Percentiles rank a stretch among this genome's conserved stretches.
phyloP scores from a whole-genome alignment of 768 basidiomycete genomes.

The Pleurotus tuber-regium region DNA sequence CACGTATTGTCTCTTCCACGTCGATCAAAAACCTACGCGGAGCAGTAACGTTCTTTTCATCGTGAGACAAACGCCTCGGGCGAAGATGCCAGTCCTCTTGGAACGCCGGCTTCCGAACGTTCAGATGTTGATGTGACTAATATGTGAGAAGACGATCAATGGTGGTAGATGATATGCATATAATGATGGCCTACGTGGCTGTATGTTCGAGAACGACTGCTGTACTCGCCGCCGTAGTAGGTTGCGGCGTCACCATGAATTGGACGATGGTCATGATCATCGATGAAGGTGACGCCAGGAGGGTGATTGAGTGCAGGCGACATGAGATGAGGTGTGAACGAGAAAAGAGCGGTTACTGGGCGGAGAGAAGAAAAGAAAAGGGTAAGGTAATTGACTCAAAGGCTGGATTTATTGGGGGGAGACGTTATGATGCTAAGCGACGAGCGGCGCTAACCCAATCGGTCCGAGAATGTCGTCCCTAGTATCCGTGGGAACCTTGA shows the following conservation, averaged over 20 bases:
- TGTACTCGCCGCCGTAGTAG: constrained; percentile 82
- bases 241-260: constrained; percentile 69
- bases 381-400: neutral
- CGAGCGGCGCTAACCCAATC: constrained; percentile 10
- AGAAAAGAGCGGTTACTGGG: constrained; percentile 7
- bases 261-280: constrained; percentile 48
- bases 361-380: neutral
- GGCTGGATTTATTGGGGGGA: constrained; percentile 3
- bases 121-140: constrained; percentile 71
- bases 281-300: constrained; percentile 60
- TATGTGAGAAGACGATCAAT: constrained; percentile 13
- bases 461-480: constrained; percentile 3
- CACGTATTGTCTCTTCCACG: constrained; percentile 96
- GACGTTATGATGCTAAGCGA: neutral
- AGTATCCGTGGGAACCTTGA: neutral
- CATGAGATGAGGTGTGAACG: constrained; percentile 43
- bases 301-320: constrained; percentile 67
- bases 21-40: constrained; percentile 94
- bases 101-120: constrained; percentile 74
- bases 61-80: constrained; percentile 84
- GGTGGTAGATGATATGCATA: constrained; percentile 10
- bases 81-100: constrained; percentile 74
- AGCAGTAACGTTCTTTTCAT: constrained; percentile 78
- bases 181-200: constrained; percentile 59
- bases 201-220: constrained; percentile 83